Conservation (phyloP, 257 asterid genomes). For the Lithospermum erythrorhizon region DNA sequence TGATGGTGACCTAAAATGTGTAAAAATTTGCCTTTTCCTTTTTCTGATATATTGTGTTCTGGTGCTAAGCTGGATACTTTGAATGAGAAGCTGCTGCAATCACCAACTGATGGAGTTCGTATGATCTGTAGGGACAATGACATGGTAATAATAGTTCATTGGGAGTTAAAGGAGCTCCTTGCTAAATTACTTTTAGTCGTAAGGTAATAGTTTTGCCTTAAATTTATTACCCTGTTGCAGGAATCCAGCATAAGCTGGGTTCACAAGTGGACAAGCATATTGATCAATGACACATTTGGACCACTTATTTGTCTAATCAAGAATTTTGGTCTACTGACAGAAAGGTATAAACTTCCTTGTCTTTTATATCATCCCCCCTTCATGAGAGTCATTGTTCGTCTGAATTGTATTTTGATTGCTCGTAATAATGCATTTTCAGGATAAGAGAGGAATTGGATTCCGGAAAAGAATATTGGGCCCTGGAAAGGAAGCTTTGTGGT, state of each 20-base stretch:
- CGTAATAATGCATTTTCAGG: conserved; percentile 26
- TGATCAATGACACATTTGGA: conserved; percentile 45
- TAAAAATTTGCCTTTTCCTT: neutral
- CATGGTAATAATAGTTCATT: conserved; percentile 21
- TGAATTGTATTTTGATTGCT: neutral
- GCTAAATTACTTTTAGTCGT: conserved; percentile 2
- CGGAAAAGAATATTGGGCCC: conserved; percentile 84
- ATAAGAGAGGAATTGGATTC: conserved; percentile 53
- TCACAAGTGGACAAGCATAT: conserved; percentile 20
- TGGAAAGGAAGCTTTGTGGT: conserved; percentile 80
- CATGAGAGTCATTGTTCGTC: neutral
- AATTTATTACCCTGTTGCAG: conserved; percentile 24
- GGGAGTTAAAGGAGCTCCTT: conserved; percentile 5
- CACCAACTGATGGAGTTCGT: conserved; percentile 25
- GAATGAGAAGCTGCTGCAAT: conserved; percentile 54
- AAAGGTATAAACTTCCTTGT: conserved; percentile 29
- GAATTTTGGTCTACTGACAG: conserved; percentile 50
- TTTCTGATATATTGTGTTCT: conserved; percentile 11
- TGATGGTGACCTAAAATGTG: no score
- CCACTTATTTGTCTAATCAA: conserved; percentile 60
- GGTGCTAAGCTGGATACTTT: conserved; percentile 67
- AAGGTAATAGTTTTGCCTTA: conserved; percentile 8
- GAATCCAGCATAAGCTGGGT: conserved; percentile 20
- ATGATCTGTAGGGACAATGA: conserved; percentile 16
- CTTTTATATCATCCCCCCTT: neutral